Evolutionary conservation across 2,329 filamentous ascomycete species (phyloP).

Genomic region (Alternaria burnsii): DNA sequence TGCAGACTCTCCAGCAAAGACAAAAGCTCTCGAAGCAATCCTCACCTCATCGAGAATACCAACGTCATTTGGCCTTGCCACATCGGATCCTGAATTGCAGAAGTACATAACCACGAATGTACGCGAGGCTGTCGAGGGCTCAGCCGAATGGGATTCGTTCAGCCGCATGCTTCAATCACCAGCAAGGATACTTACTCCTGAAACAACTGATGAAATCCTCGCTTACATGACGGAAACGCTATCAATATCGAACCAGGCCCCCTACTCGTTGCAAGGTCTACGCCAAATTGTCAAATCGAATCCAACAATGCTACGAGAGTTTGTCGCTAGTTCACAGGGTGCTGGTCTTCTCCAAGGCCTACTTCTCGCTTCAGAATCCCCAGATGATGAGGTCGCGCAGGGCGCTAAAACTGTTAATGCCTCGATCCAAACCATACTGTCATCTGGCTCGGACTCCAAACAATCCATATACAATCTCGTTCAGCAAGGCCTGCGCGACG

Average conservation of each 20-base stretch:
- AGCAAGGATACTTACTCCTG: constrained; percentile 42
- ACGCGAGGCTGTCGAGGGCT: constrained; percentile 41
- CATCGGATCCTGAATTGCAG: constrained; percentile 48
- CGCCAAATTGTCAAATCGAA: constrained; percentile 54
- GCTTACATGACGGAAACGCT: constrained; percentile 51
- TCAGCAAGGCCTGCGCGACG: constrained; percentile 59
- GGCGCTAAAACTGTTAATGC: constrained; percentile 52
- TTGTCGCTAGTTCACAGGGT: constrained; percentile 56
- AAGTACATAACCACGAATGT: constrained; percentile 44
- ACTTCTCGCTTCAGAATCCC: constrained; percentile 62
- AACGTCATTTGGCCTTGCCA: constrained; percentile 46
- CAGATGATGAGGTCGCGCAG: constrained; percentile 60
- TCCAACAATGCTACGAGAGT: constrained; percentile 53
- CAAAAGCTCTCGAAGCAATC: constrained; percentile 42
- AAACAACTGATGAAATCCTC: constrained; percentile 51
- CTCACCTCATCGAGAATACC: constrained; percentile 49
- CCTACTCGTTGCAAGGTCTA: constrained; percentile 55
- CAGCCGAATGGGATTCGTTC: constrained; percentile 48
- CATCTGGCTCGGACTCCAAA: constrained; percentile 51
- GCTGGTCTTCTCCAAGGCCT: constrained; percentile 62
- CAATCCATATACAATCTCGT: constrained; percentile 63
- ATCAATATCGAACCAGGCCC: constrained; percentile 45
- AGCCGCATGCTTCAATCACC: constrained; percentile 47
- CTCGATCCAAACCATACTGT: constrained; percentile 46
- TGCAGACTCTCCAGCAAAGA: constrained; percentile 37